phyloP scores from a whole-genome alignment of 345 rosid genomes.

The Eucalyptus rudis region DNA sequence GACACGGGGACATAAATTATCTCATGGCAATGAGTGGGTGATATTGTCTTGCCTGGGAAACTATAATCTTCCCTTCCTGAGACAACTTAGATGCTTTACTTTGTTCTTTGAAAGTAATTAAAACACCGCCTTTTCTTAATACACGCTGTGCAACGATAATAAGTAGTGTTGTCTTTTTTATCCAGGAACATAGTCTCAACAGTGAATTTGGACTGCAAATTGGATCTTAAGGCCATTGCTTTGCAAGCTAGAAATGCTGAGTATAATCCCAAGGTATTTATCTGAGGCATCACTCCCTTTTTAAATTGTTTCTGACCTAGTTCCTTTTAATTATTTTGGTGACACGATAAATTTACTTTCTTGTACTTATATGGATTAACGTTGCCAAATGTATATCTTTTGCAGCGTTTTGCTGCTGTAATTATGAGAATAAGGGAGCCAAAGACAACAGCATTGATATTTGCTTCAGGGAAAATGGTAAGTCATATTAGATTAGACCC shows the following conservation, averaged over 20 bases:
- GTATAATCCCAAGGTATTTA: slow-evolving; percentile 59
- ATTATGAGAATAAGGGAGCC: slow-evolving; percentile 95
- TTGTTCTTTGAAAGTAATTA: not conserved
- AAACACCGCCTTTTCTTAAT: not conserved
- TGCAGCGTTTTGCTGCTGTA: slow-evolving; percentile 90
- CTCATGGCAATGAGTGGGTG: not conserved
- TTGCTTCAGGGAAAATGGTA: slow-evolving; percentile 95
- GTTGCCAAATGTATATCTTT: not conserved
- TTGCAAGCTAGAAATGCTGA: slow-evolving; percentile 77
- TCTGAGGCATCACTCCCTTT: not conserved
- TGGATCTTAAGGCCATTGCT: slow-evolving; percentile 73
- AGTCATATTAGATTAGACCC: not conserved
- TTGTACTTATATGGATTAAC: not conserved
- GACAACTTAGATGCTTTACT: not conserved
- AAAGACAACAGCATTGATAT: slow-evolving; percentile 82
- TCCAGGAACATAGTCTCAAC: slow-evolving; percentile 68
- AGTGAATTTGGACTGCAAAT: slow-evolving; percentile 66
- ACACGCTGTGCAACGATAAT: not conserved
- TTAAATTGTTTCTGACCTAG: not conserved
- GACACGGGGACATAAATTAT: not conserved
- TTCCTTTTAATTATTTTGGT: not conserved
- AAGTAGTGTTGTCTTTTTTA: not conserved
- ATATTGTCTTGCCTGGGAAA: not conserved
- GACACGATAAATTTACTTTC: not conserved
- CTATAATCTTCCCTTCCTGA: not conserved